Conservation (phyloP, 2,329 filamentous ascomycete genomes). For the Aaosphaeria arxii region DNA sequence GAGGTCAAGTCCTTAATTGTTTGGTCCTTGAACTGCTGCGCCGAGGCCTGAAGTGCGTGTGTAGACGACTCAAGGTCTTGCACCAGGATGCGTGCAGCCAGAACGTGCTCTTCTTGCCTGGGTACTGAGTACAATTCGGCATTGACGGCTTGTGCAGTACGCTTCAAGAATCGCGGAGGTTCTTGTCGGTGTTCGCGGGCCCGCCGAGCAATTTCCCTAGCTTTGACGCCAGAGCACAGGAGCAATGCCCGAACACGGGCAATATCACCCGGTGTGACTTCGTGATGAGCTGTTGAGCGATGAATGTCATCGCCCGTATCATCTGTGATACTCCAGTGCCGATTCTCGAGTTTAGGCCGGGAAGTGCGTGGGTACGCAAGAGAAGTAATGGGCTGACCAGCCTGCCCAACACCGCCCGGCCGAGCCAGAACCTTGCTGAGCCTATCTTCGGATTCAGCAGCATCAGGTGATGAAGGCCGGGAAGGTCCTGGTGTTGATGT, state of each 20-base stretch:
- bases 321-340: constrained; percentile 60
- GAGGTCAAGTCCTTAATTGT: constrained; percentile 44
- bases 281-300: constrained; percentile 20
- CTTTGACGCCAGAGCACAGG: constrained; percentile 84
- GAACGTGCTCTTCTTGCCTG: constrained; percentile 51
- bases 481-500: constrained; percentile 11
- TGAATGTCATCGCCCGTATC: constrained; percentile 31
- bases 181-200: constrained; percentile 48
- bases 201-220: constrained; percentile 71
- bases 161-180: constrained; percentile 32
- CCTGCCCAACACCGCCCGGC: constrained; percentile 26
- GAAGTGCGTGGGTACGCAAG: constrained; percentile 24
- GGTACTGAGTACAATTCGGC: constrained; percentile 43
- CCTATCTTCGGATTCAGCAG: constrained; percentile 17
- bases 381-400: constrained; percentile 25
- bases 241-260: constrained; percentile 75
- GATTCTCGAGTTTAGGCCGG: constrained; percentile 40
- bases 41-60: constrained; percentile 48
- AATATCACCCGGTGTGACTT: constrained; percentile 63
- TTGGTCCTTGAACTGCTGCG: constrained; percentile 47
- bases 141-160: constrained; percentile 45
- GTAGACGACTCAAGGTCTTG: constrained; percentile 46
- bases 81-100: constrained; percentile 53
- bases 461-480: constrained; percentile 16
- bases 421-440: constrained; percentile 30